Conservation (phyloP, 2,329 filamentous ascomycete genomes). For the Phialophora macrospora region DNA sequence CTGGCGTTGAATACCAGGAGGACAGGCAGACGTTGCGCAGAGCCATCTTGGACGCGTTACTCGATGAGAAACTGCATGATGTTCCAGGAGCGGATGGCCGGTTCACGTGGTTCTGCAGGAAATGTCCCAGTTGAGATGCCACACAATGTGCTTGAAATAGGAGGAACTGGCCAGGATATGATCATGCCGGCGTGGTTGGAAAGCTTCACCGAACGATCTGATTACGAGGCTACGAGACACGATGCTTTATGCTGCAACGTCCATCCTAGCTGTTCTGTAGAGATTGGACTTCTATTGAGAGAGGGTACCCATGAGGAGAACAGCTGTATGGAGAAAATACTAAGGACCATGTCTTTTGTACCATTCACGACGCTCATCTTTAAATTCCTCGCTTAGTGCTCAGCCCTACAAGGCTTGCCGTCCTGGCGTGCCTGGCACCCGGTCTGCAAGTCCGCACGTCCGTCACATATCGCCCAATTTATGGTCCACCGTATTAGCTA, state of each 20-base stretch:
- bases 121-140: background rate
- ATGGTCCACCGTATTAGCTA: conserved; percentile 7
- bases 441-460: background rate
- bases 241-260: background rate
- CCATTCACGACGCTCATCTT: background rate
- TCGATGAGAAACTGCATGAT: background rate
- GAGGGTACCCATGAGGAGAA: background rate
- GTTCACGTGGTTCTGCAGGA: conserved; percentile 1
- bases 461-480: no score
- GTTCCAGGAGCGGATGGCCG: conserved; percentile 3
- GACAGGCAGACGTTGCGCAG: background rate
- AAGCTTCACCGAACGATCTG: background rate
- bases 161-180: conserved; percentile 8
- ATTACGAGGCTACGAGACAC: background rate
- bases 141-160: background rate
- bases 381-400: background rate
- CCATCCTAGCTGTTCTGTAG: background rate
- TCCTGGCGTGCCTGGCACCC: no score
- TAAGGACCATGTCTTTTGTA: background rate
- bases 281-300: background rate
- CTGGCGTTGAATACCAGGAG: background rate
- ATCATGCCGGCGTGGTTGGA: conserved; percentile 7
- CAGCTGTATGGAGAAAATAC: background rate
- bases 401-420: background rate
- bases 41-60: conserved; percentile 5